Evolutionary conservation across 306 rosid species (phyloP), one percentile per base, ranked within the genome.

Genomic region (Prunus mongolica): DNA sequence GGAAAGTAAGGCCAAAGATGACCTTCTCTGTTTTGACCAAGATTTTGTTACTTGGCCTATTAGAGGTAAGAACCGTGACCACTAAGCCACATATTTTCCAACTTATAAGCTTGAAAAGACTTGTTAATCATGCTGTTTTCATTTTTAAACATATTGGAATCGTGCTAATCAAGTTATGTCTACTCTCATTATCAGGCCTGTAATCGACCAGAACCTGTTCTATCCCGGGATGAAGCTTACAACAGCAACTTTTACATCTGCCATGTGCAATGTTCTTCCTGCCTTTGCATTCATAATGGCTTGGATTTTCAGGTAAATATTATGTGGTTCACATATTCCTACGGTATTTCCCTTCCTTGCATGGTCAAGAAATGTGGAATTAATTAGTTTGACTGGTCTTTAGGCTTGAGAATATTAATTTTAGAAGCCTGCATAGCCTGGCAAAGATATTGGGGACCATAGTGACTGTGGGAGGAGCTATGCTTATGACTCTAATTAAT

Each of bases 271-370:
- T 84, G 65, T 89, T 71, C 71, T 86, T 76, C 91, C 91, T 28
- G 94, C 90, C 49, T 76, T 87, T 19, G 84, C 88, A 24, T 89
- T 89, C 46, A 8, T 86, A 55, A 54, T 87, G 87, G 94, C 91
- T 73, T 89, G 91, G 90, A n/a, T 75, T 71, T 44, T 77, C 41
- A 72, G 79, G 85, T 77, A 74, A 38, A 8, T 13, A 1, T 3
- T 9, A 1, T 30, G 3, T 27, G 62, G 8, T 38, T 7, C 2
- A 38, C 13, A 49, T 38, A 16, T 15, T 69, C 9, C 9, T 2
- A 6, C 41, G 6, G 41, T 34, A 34, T 34, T 5, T 34, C 8
- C 18, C 8, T 30, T 56, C 2, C 15, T 60, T 60, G 65, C 65
- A 5, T 25, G 38, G 19, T 50, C 22, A 18, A 49, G 1, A 71